Conservation (phyloP, 305 asterid genomes). For the Fraxinus velutina region DNA sequence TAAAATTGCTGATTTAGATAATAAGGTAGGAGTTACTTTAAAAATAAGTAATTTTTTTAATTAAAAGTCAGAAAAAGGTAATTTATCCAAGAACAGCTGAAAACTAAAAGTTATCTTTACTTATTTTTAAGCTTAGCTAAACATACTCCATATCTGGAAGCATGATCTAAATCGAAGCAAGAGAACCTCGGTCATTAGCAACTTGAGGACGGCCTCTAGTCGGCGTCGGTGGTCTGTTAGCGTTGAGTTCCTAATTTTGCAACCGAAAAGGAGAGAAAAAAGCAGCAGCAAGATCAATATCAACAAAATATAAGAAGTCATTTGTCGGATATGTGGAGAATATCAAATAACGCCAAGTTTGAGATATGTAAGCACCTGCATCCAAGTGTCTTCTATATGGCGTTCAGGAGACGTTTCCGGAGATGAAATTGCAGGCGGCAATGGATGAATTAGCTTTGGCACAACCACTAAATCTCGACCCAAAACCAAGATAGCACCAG, state of each 20-base stretch:
- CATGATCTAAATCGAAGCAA: conserved; percentile 64
- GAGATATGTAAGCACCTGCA: conserved; percentile 66
- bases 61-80: background rate
- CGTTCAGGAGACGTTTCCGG: conserved; percentile 92
- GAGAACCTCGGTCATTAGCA: conserved; percentile 87
- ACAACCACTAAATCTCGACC: conserved; percentile 99
- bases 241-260: conserved; percentile 73
- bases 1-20: background rate
- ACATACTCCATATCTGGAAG: conserved; percentile 26
- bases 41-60: conserved; percentile 8
- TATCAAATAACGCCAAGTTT: background rate
- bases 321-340: background rate
- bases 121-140: background rate
- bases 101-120: background rate
- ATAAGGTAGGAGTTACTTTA: background rate
- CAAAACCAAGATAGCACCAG: conserved; percentile 95
- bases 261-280: conserved; percentile 14
- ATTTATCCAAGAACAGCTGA: background rate
- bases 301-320: conserved; percentile 6
- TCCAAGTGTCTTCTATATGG: conserved; percentile 90
- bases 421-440: conserved; percentile 91
- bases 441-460: conserved; percentile 91
- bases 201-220: conserved; percentile 97
- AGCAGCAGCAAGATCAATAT: background rate
- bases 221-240: conserved; percentile 95